Evolutionary conservation across 1,284 basidiomycete genomes (phyloP), one percentile per base, ranked within the genome.

Genomic region (Naganishia albida): DNA sequence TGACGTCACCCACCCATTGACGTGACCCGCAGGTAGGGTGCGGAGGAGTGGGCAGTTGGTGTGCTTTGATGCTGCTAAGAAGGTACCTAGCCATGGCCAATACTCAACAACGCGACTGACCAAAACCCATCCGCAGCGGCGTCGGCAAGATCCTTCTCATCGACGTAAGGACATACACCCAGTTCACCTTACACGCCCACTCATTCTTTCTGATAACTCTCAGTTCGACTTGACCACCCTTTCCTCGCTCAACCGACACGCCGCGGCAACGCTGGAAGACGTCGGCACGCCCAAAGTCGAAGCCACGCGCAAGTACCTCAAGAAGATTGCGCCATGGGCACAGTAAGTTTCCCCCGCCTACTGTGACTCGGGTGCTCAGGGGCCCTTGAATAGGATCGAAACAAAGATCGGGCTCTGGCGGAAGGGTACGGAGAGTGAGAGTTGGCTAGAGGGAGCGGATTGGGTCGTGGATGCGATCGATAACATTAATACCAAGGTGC

Each of bases 401-500:
- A 81, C 87, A n/a, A 82, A 87, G 13, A 81, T 91, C 4, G 90
- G 91, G 25, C 80, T 96, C 0, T 94, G 92, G 89, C 83, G 86
- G 23, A 88, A 90, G 70, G 88, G 72, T 81, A 88, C 70, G 82
- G 79, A 79, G 39, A 80, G 90, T 1, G 88, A 87, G 26, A 76
- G 76, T 2, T 80, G 93, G 49, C 80, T 97, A 0, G 86, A 88
- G 55, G 92, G 87, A 20, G 87, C 85, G 6, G 91, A 94, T 73
- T 96, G 91, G 90, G 92, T 95, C 30, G 85, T 95, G 68, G 93
- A 96, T 79, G 91, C 91, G 8, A 98, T 99, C 70, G 93, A 99
- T 80, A 97, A 99, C 76, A 93, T 98, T 69, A 85, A 90, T 51
- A 95, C 95, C 1, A 98, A 98, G 78, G 78, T 64, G 55, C 20